Evolutionary conservation across 345 rosid genomes (phyloP), one percentile per base, ranked within the genome.

Genomic region (Noccaea bulbosa): DNA sequence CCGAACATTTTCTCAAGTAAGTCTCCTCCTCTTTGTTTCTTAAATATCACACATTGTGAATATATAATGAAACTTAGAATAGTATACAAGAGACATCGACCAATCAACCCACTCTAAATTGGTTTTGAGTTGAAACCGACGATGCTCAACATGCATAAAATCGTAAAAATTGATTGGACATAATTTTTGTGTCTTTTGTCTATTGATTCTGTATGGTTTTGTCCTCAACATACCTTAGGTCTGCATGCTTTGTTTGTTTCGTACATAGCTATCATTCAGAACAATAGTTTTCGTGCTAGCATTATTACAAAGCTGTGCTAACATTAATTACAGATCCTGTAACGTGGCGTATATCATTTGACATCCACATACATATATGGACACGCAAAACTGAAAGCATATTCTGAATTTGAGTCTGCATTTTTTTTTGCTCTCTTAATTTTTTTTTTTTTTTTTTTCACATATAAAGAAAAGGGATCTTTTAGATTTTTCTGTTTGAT

Each of bases 1-100:
- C 99, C 1, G 99, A 94, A 72, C 71, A 86, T 71, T 84, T 84
- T 20, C 68, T 94, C 81, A 88, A 78, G 94, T 88, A 82, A 82
- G 94, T 73, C n/a, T 56, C 20, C 58, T 27, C 11, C 27, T 24
- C 27, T 24, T 22, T 22, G 24, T 22, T 22, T 22, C 2, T 22
- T 22, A 22, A n/a, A n/a, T n/a, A 22, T 22, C 27, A 24, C 27
- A 24, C 27, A 24, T 24, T 24, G 27, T 2, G 27, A 24, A 24
- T 2, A 24, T 24, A 24, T 24, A 24, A 24, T 24, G 4, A 24
- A 24, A 24, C 4, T 24, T 24, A 2, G 27, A 24, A 24, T 24
- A 2, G 27, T 24, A 24, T 24, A 24, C 20, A 17, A 17, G 20
- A 17, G 20, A 17, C 20, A 17, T 17, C 20, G 20, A 17, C 20